These are phyloP conservation scores for Zygosaccharomyces bisporus DNA, from an alignment of 805 yeast genomes.

Conservation along the genomic window DNA sequence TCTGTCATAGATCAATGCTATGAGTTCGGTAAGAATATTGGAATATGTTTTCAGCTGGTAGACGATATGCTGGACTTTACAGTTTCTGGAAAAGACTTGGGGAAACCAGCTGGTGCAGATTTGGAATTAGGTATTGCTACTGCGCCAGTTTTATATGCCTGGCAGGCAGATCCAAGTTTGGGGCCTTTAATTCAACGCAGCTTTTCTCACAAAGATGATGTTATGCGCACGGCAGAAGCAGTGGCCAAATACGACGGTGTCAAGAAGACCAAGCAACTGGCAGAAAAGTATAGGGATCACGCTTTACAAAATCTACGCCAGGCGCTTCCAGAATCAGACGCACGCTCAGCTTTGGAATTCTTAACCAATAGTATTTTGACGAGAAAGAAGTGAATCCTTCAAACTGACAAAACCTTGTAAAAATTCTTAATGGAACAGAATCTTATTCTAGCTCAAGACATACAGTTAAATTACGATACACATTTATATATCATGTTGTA, in stretches of 20 bases:
- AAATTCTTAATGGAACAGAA: slow-evolving; percentile 6
- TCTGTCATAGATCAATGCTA: slow-evolving; percentile 79
- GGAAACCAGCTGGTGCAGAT: slow-evolving; percentile 96
- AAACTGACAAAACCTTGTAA: slow-evolving; percentile 7
- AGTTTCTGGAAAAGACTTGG: slow-evolving; percentile 75
- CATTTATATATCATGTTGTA: slow-evolving; percentile 1
- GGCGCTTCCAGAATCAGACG: slow-evolving; percentile 79
- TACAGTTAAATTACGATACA: slow-evolving; percentile 1
- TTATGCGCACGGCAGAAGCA: slow-evolving; percentile 71
- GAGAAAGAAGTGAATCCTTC: slow-evolving; percentile 55
- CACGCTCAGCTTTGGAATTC: slow-evolving; percentile 81
- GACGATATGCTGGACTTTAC: slow-evolving; percentile 97
- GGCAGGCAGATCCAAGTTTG: slow-evolving; percentile 81
- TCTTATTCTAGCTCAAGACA: background rate
- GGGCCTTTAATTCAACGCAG: slow-evolving; percentile 83
- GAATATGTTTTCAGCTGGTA: slow-evolving; percentile 91
- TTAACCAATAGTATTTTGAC: slow-evolving; percentile 80
- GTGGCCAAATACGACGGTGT: slow-evolving; percentile 74
- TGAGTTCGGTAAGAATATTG: slow-evolving; percentile 87
- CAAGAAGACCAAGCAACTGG: slow-evolving; percentile 68
- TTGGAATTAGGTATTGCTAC: slow-evolving; percentile 91
- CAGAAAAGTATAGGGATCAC: slow-evolving; percentile 68
- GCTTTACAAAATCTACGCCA: slow-evolving; percentile 68
- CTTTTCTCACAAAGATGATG: slow-evolving; percentile 77
- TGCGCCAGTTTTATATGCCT: slow-evolving; percentile 92